Evolutionary conservation across 2,329 filamentous ascomycete genomes (phyloP), one percentile per base, ranked within the genome.

Genomic region (Aspergillus caelatus): DNA sequence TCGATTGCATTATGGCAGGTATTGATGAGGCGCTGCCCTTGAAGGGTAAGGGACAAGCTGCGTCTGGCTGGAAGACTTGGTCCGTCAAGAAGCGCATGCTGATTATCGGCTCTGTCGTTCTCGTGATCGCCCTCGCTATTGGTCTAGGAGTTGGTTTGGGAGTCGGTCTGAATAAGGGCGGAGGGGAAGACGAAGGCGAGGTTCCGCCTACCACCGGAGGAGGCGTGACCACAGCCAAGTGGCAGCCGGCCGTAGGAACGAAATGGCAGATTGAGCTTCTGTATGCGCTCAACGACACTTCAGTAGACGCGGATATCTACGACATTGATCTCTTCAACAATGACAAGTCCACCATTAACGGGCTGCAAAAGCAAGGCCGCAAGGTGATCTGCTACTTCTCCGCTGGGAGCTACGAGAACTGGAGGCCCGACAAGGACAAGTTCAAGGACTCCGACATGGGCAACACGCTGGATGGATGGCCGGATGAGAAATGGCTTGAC

Each of bases 331-430:
- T 88, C 14, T 87, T 89, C 74, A 79, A 83, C 62, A 86, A 84
- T 57, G 74, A 78, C 7, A 77, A 79, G 16, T 71, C 76, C 8
- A 81, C 78, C 1, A 85, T 89, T 57, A 64, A 75, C 4, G 72
- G 74, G 6, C 77, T 89, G 16, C 83, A 88, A 48, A 66, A 68
- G 3, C 70, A 81, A 32, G 84, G 83, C 10, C 85, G 85, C 71
- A 87, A 85, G 65, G 85, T 91, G 60, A 88, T 92, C 63, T 93
- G 90, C 80, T 93, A 93, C 77, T 92, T 92, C 79, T 89, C 87
- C 58, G 89, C 88, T 0, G 90, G 90, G 1, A 89, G 86, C 9
- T 91, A 85, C 69, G 90, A 93, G 75, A 73, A 86, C 58, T 86
- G 84, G 79, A 83, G 90, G 3, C 76, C 82, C 0, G 90, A 92